Base-by-base conservation (phyloP, 495 filamentous ascomycete genomes). In the Copromyces sp. region DNA sequence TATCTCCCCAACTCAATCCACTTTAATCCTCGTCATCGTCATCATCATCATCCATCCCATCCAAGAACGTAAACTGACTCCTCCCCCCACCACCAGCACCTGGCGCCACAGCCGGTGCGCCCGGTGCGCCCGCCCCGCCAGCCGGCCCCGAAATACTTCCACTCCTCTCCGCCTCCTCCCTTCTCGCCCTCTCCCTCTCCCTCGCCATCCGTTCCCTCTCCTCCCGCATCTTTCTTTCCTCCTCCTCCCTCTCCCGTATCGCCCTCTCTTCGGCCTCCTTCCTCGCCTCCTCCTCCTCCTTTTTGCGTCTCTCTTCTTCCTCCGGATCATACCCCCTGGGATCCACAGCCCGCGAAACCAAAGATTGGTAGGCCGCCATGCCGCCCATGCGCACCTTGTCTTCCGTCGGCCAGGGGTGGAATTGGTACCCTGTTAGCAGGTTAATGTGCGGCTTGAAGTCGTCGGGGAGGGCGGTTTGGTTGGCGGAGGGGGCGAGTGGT, bases 351-450 rank as follows among this genome's bases (percentile, higher is more conserved):
- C 83, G 77, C 74, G 91, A 88, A 4, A 86, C 41, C 76, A 91
- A 82, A 35, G 79, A 78, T 73, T 90, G 87, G 35, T 90, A 86
- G 40, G 82, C 79, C 5, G 85, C 89, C 69, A 94, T 83, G 7
- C 87, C 90, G 41, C 92, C 91, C 41, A 81, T 79, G 44, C 87
- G 85, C 71, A 94, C 90, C 16, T 84, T 81, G 38, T 88, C 85
- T 69, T 92, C 89, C 11, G 78, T 82, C 9, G 92, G 91, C 91
- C 91, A 94, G 3, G 92, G 92, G 53, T 84, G 80, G 78, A 92
- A 94, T 71, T 80, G 68, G 35, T 84, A 77, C 11, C 80, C 77
- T 45, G 83, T 80, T 20, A 81, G 73, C 4, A 85, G 84, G 77
- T 92, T 87, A n/a, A 91, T 78, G 75, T 83, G 83, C 14, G 80